These are phyloP conservation scores for Claviceps sp. DNA, from an alignment of 2,329 filamentous ascomycete genomes.

Conservation along the genomic window DNA sequence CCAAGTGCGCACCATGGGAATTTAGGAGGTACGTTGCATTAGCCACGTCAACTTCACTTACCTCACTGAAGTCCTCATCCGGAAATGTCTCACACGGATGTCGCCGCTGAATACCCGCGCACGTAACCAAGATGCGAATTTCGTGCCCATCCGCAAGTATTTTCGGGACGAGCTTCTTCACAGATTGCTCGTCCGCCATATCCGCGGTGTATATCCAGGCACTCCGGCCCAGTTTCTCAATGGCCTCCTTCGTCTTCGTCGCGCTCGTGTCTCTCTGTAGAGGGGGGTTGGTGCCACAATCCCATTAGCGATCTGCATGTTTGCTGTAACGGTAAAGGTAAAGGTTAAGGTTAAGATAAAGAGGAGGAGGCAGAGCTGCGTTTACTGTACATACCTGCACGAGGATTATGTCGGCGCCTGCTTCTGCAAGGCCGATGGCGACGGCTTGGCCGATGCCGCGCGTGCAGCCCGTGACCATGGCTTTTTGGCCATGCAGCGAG, in stretches of 20 bases:
- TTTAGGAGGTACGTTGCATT: too few relatives aligned
- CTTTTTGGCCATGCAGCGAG: constrained; percentile 42
- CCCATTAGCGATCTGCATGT: too few relatives aligned
- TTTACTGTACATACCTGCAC: constrained; percentile 28
- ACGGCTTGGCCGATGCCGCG: constrained; percentile 45
- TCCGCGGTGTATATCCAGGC: constrained; percentile 57
- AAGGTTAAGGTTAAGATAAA: neutral
- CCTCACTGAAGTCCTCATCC: constrained; percentile 60
- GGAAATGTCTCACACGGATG: constrained; percentile 67
- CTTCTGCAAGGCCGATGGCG: constrained; percentile 43
- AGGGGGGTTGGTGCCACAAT: too few relatives aligned
- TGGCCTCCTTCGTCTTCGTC: constrained; percentile 42
- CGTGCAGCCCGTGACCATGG: constrained; percentile 43
- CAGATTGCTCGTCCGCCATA: constrained; percentile 45
- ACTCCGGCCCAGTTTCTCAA: constrained; percentile 53
- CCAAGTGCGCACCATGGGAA: too few relatives aligned
- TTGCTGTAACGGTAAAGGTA: too few relatives aligned
- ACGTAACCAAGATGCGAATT: constrained; percentile 72
- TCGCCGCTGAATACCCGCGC: constrained; percentile 72
- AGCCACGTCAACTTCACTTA: constrained; percentile 12
- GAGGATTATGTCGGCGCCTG: constrained; percentile 42
- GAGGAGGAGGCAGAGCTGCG: too few relatives aligned
- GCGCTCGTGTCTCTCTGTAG: constrained; percentile 29
- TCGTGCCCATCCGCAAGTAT: constrained; percentile 49
- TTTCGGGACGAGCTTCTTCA: constrained; percentile 45